Base-by-base conservation (phyloP, 23 red algal species). In the Gracilaria gracilis region DNA sequence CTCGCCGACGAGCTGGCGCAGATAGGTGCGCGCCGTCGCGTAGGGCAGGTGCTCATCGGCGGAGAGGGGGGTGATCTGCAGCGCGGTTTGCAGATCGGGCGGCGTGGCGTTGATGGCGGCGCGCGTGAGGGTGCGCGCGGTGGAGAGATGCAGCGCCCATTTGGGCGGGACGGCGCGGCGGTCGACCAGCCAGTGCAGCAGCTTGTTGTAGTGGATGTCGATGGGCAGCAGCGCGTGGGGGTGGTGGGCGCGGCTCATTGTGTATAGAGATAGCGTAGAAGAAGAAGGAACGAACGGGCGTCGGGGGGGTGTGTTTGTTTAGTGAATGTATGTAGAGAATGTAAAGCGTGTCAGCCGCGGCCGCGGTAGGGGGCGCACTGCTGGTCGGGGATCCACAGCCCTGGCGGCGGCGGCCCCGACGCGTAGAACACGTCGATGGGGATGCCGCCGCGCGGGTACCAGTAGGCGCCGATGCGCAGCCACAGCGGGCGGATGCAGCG, bases 351-450 rank as follows among this genome's bases (percentile, higher is more conserved):
- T 64, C 70, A 98, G 24, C 97, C 97, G 23, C 97, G 90, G 27
- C 97, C 97, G 24, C 97, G 93, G 73, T 96, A 99, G 17, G 91
- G 82, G 24, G 93, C 85, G 33, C 89, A 84, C 7, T 78, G 90
- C 54, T 95, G 93, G 27, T 96, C 90, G 27, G 97, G 97, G 34
- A 99, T 92, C 97, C 97, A 99, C 15, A 96, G 59, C 23, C 94
- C 97, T 8, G 35, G 6, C 2, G 97, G 97, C 57, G 90, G 85
- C 35, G 94, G 85, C 0, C 97, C 97, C 19, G 93, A 93, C 47
- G 85, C 59, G 73, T 88, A 99, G 75, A 99, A 99, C 17, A 99
- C 97, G 80, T 99, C 97, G 80, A 99, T 99, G 55, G 97, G 97
- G 32, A 99, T 99, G 67, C 97, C 97, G 38, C 97, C 97, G 53